phyloP scores from a whole-genome alignment of 2,329 filamentous ascomycete species.

The Mariannaea elegans region DNA sequence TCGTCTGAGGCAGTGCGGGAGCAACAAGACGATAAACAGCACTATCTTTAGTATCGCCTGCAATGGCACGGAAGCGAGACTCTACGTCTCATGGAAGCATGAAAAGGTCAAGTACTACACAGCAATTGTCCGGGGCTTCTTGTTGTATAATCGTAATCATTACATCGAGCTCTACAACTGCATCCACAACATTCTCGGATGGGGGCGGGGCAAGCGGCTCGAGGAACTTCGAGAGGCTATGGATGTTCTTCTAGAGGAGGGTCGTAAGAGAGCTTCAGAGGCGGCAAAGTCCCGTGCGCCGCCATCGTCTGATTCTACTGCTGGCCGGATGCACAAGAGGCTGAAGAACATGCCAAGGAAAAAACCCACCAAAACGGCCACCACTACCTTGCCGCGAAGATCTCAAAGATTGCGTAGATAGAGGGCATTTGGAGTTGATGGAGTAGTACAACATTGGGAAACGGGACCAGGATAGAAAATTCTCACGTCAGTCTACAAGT shows the following conservation, averaged over 20 bases:
- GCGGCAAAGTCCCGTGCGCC: neutral
- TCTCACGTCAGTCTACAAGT: no score
- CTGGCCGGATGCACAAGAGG: no score
- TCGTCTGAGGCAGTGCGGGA: conserved; percentile 35
- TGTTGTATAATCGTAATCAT: conserved; percentile 40
- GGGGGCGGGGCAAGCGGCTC: conserved; percentile 43
- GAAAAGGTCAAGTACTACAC: neutral
- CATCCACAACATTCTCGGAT: conserved; percentile 26
- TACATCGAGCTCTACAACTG: conserved; percentile 45
- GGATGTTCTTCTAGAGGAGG: conserved; percentile 7
- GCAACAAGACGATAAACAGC: conserved; percentile 33
- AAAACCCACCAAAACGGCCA: no score
- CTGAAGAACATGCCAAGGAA: no score
- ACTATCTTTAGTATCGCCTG: conserved; percentile 41
- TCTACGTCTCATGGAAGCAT: conserved; percentile 46
- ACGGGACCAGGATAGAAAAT: no score
- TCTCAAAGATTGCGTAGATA: no score
- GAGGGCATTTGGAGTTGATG: no score
- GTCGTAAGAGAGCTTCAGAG: neutral
- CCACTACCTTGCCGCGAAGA: no score
- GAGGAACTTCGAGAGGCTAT: conserved; percentile 34
- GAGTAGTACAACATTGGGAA: no score
- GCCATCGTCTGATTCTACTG: no score
- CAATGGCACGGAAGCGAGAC: conserved; percentile 44
- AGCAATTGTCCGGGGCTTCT: conserved; percentile 29